Percentiles rank a stretch among this genome's conserved stretches.
phyloP scores from a whole-genome alignment of 2,329 filamentous ascomycete genomes.

The Monilinia vaccinii-corymbosi region DNA sequence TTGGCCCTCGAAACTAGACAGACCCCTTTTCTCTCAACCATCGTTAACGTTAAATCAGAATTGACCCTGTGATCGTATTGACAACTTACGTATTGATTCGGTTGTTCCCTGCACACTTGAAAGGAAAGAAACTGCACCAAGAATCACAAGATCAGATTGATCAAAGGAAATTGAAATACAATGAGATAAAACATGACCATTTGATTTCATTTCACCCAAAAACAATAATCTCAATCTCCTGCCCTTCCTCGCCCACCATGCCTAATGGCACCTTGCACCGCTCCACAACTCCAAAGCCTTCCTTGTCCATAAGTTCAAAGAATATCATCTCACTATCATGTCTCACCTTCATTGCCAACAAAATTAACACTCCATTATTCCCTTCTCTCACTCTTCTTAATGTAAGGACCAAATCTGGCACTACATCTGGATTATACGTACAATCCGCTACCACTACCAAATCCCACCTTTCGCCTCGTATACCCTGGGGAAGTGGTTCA shows the following conservation, averaged over 20 bases:
- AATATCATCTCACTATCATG: slow-evolving; percentile 59
- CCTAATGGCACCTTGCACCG: slow-evolving; percentile 15
- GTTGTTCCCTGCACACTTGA: too few relatives aligned
- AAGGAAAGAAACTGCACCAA: too few relatives aligned
- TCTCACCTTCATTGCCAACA: slow-evolving; percentile 57
- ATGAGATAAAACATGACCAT: too few relatives aligned
- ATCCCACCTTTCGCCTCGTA: slow-evolving; percentile 36
- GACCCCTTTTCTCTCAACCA: too few relatives aligned
- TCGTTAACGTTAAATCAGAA: too few relatives aligned
- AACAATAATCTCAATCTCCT: slow-evolving; percentile 26
- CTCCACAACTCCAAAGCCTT: slow-evolving; percentile 17
- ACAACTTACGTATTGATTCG: too few relatives aligned
- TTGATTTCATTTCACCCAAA: slow-evolving; percentile 15
- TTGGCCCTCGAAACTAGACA: too few relatives aligned
- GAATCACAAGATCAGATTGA: too few relatives aligned
- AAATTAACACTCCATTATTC: slow-evolving; percentile 28
- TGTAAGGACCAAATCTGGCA: slow-evolving; percentile 52
- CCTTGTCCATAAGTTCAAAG: slow-evolving; percentile 47
- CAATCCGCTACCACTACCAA: slow-evolving; percentile 61
- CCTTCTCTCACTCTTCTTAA: slow-evolving; percentile 31
- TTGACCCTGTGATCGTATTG: too few relatives aligned
- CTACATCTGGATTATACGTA: slow-evolving; percentile 62
- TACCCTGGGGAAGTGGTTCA: slow-evolving; percentile 33
- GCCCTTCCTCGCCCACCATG: slow-evolving; percentile 20
- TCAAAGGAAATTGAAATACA: too few relatives aligned